Evolutionary conservation across 139 green algal genomes (phyloP).

Genomic region (Coccomyxa sp.): DNA sequence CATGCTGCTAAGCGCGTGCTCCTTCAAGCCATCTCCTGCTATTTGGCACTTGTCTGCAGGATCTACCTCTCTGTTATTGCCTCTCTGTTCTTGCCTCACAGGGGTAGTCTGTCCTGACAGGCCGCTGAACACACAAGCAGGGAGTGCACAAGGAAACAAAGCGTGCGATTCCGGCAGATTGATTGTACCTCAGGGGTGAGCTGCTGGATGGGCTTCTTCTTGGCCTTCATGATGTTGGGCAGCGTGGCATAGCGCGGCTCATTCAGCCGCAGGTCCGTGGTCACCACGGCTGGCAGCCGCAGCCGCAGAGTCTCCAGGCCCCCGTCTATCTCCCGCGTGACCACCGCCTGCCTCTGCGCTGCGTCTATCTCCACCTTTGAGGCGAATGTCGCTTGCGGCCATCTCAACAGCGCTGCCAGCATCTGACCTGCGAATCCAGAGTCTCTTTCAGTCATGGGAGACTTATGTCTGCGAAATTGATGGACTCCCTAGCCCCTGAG

Average conservation of each 20-base stretch:
- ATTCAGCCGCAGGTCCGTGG: constrained; percentile 89
- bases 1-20: too few relatives aligned
- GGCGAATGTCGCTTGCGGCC: constrained; percentile 92
- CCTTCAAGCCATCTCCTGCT: too few relatives aligned
- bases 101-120: too few relatives aligned
- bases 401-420: constrained; percentile 81
- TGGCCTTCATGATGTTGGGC: constrained; percentile 92
- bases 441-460: not conserved
- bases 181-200: constrained; percentile 33
- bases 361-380: constrained; percentile 67
- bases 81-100: too few relatives aligned
- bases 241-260: constrained; percentile 88
- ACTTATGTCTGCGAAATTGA: too few relatives aligned
- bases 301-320: constrained; percentile 69
- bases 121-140: too few relatives aligned
- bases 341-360: constrained; percentile 16
- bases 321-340: constrained; percentile 77
- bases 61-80: too few relatives aligned
- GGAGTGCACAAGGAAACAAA: too few relatives aligned
- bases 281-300: constrained; percentile 84
- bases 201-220: constrained; percentile 80
- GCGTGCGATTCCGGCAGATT: too few relatives aligned
- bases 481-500: too few relatives aligned
- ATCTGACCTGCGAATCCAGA: constrained; percentile 74
- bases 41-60: too few relatives aligned